A percentile compares a stretch with the other conserved stretches of the same genome.
Conservation (phyloP, 179 eudicot genomes). For the Pouteria campechiana region DNA sequence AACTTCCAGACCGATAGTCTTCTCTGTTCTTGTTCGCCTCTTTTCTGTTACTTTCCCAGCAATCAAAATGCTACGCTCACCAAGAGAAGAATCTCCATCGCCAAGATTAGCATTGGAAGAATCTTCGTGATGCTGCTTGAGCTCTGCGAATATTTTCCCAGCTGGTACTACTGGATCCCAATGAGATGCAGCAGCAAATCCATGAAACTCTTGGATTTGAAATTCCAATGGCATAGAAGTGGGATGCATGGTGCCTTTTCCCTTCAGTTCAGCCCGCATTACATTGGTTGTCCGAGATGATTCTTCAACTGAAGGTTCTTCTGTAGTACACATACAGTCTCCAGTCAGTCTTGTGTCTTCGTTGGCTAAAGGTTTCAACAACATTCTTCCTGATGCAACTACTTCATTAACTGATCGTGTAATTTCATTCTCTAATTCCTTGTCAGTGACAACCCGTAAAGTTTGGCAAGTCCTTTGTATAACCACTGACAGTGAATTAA, state of each 20-base stretch:
- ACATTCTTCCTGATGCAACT: constrained; percentile 6
- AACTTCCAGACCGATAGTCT: constrained; percentile 58
- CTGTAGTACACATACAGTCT: constrained; percentile 6
- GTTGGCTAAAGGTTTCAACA: too few relatives aligned
- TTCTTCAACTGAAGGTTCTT: constrained; percentile 13
- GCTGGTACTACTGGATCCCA: constrained; percentile 22
- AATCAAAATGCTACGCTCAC: constrained; percentile 9
- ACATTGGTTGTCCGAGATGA: constrained; percentile 40
- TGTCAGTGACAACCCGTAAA: constrained; percentile 27
- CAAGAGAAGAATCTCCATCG: constrained; percentile 25
- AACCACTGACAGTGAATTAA: constrained; percentile 26
- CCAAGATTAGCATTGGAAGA: constrained; percentile 15
- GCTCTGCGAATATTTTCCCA: constrained; percentile 17
- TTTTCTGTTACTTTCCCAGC: constrained; percentile 27
- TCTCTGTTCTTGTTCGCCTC: constrained; percentile 60
- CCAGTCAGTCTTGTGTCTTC: constrained; percentile 10
- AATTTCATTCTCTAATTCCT: constrained; percentile 25
- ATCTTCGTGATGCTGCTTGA: constrained; percentile 23
- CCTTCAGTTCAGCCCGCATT: constrained; percentile 37
- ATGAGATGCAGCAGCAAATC: constrained; percentile 28
- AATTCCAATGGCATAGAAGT: constrained; percentile 32
- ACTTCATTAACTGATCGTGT: constrained; percentile 1
- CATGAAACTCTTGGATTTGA: constrained; percentile 31
- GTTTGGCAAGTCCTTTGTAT: constrained; percentile 31
- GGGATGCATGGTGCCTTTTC: constrained; percentile 30